A percentile compares a stretch with the other conserved stretches of the same genome.
Evolutionary conservation across 2,329 filamentous ascomycete genomes (phyloP).

Genomic region (Colletotrichum tabaci): DNA sequence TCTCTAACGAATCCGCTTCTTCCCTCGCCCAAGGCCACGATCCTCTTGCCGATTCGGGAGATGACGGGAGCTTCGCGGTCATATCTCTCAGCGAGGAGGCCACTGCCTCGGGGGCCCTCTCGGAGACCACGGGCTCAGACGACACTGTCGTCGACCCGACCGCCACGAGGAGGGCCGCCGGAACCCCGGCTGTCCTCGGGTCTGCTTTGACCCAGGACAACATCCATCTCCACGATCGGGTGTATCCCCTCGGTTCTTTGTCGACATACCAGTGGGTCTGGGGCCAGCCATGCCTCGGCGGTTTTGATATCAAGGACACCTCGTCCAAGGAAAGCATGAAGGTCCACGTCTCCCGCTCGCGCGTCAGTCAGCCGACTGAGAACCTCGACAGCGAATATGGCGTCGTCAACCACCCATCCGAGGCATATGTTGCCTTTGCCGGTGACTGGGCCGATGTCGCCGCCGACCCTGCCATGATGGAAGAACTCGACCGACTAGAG

Average conservation of each 20-base stretch:
- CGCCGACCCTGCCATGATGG: neutral
- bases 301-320: conserved; percentile 30
- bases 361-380: conserved; percentile 16
- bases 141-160: conserved; percentile 16
- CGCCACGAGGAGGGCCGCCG: too few species aligned
- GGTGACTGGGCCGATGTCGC: conserved; percentile 35
- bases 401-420: conserved; percentile 35
- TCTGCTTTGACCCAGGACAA: conserved; percentile 26
- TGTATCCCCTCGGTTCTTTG: conserved; percentile 11
- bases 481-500: conserved; percentile 9
- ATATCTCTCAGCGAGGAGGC: conserved; percentile 4
- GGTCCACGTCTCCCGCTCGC: conserved; percentile 24
- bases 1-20: conserved; percentile 26
- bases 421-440: conserved; percentile 23
- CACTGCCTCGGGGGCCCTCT: conserved; percentile 8
- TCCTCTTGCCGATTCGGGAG: neutral
- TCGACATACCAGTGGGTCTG: conserved; percentile 31
- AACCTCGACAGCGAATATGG: conserved; percentile 24
- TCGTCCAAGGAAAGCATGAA: conserved; percentile 37
- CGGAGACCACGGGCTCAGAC: conserved; percentile 19
- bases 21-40: conserved; percentile 21
- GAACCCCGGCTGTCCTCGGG: neutral
- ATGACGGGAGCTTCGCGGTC: conserved; percentile 2
- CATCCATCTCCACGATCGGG: conserved; percentile 24
- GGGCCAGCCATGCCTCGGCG: conserved; percentile 26